phyloP scores from a whole-genome alignment of 176 grass and related monocot genomes.

The Chrysopogon serrulatus region DNA sequence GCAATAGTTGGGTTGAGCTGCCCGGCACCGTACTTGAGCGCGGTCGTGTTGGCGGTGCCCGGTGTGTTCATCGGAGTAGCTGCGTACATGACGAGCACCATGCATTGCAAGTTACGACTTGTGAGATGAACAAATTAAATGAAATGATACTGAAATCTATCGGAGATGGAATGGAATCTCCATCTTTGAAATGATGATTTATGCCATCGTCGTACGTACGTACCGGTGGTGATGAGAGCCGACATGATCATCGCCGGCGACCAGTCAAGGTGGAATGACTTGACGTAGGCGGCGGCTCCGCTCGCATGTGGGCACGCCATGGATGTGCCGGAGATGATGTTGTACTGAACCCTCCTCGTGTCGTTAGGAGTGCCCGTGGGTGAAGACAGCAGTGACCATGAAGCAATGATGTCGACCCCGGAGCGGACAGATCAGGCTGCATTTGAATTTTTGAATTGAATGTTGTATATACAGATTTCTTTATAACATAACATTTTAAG shows the following conservation, averaged over 20 bases:
- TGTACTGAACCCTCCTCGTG: constrained; percentile 16
- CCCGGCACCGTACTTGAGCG: constrained; percentile 38
- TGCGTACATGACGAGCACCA: no score
- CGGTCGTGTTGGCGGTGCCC: neutral
- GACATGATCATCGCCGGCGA: no score
- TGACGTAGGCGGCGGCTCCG: neutral
- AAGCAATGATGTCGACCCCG: constrained; percentile 33
- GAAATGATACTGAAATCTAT: no score
- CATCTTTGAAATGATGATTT: no score
- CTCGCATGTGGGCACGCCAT: neutral
- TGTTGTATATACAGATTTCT: neutral
- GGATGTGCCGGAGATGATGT: neutral
- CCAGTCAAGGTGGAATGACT: constrained; percentile 39
- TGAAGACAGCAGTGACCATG: neutral
- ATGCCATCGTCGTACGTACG: no score
- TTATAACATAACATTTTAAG: no score
- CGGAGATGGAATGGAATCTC: no score
- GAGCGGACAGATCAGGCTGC: constrained; percentile 15
- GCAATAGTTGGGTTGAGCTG: constrained; percentile 31
- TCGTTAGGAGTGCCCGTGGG: neutral
- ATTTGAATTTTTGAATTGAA: no score
- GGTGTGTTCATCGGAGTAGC: constrained; percentile 38
- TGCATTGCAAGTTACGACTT: no score
- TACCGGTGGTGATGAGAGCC: no score
- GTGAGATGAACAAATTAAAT: no score